Base-by-base conservation (phyloP, 495 filamentous ascomycete genomes). In the Halenospora varia region DNA sequence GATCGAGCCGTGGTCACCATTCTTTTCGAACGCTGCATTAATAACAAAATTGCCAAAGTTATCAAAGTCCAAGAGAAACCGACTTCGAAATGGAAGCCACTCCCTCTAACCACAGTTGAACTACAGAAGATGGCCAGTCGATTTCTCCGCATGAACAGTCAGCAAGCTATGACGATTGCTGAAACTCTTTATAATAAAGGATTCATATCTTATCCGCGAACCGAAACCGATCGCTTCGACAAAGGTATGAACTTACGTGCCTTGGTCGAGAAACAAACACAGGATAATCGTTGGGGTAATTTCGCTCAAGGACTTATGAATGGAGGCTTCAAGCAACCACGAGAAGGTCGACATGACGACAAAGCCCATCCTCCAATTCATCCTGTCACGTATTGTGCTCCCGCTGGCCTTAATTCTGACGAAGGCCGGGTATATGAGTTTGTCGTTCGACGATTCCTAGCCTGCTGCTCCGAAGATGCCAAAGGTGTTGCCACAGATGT, bases 301-400 rank as follows among this genome's bases (percentile, higher is more conserved):
- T 96, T 91, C 68, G 92, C 94, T 26, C 88, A 86, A 51, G 85
- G 82, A 25, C 80, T 97, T 10, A 73, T 92, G 15, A 79, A 87
- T 55, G 90, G 92, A 20, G 85, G 77, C 24, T 97, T 96, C 69
- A 84, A 83, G 46, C 83, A 86, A 25, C 94, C 94, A 22, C 81
- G 93, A 17, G 80, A 85, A 61, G 94, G 94, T 15, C 78, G 85
- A 47, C 81, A 96, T 66, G 96, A 97, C 68, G 94, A 98, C 68
- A 90, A 96, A 67, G 94, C 94, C 11, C 94, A 98, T 73, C 94
- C 94, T 25, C 94, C 94, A 1, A 97, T 98, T 51, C 95, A 98
- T 67, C 94, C 94, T 0, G 85, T 98, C 49, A 86, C 85, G 51
- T 92, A 87, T 67, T 91, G 86, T 3, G 73, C 80, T 2, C 81